Evolutionary conservation across 176 grass and related monocot species (phyloP), one percentile per base, ranked within the genome.

Genomic region (Carex cristatella): DNA sequence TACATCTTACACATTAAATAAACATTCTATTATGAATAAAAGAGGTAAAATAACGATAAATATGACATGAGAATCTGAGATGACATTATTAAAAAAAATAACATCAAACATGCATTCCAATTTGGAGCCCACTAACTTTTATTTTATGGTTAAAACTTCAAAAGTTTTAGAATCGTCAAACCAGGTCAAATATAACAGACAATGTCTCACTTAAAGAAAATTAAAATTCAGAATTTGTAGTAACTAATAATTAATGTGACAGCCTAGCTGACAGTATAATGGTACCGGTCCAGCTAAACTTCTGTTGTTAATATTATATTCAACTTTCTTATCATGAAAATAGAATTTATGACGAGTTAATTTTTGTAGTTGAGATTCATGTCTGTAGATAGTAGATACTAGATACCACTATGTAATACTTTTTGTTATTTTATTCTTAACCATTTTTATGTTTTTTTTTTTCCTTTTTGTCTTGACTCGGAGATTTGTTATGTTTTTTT

Each of bases 181-280:
- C 44, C 44, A 48, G 40, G 68, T 42, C 38, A 46, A 9, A 73
- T 48, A 48, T 73, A 19, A 51, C 51, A 48, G 44, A 48, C 42
- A 35, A 48, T 48, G 44, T 48, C 42, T 74, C 70, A 51, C 40
- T 23, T 19, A 35, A 35, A 35, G 2, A 35, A 69, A 69, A 8
- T 40, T 42, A 3, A 60, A 60, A 60, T 60, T 60, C 4, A 15
- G 67, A 70, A 75, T 53, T 12, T 75, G 44, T 49, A 75, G 44
- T 53, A 75, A 38, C 33, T 56, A 56, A 49, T 77, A 77, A 77
- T 77, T 55, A 77, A 77, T 77, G 73, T 32, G 48, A 77, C 73
- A 77, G 73, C 73, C 49, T 32, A 55, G 37, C 73, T 55, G 48
- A 77, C 70, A 51, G 70, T 74, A 74, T 74, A 51, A 27, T 74